A percentile compares a stretch with the other conserved stretches of the same genome.
These are phyloP conservation scores for Pulicaria dysenterica DNA, from an alignment of 129 eudicot genomes.

Conservation along the genomic window DNA sequence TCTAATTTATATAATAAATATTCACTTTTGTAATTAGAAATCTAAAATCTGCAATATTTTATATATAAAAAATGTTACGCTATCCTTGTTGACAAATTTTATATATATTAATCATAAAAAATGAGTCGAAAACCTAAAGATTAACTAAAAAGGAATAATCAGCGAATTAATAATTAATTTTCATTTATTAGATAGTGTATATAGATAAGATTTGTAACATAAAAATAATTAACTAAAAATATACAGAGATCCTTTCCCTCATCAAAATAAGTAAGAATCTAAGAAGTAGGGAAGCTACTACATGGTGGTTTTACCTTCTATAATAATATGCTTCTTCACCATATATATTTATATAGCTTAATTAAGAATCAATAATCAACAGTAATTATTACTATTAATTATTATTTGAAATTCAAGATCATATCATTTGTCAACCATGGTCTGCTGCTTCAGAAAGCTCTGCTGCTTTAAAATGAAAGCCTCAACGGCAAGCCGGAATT, in stretches of 20 bases:
- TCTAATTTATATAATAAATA: too few species aligned
- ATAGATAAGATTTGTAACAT: too few species aligned
- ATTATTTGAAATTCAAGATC: neutral
- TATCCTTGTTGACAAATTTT: too few species aligned
- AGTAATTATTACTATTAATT: neutral
- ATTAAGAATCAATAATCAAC: neutral
- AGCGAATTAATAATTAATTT: too few species aligned
- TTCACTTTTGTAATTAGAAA: too few species aligned
- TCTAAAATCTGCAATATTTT: too few species aligned
- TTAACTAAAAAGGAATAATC: too few species aligned
- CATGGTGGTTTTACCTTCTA: slow-evolving; percentile 6
- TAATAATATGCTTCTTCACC: slow-evolving; percentile 8
- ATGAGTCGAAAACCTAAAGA: too few species aligned
- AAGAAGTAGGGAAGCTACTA: neutral
- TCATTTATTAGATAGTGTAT: too few species aligned
- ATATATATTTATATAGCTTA: neutral
- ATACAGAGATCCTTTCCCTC: slow-evolving; percentile 12
- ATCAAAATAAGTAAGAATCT: slow-evolving; percentile 15
- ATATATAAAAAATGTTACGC: too few species aligned
- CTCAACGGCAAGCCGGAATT: slow-evolving; percentile 41
- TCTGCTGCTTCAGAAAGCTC: slow-evolving; percentile 34
- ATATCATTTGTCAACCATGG: slow-evolving; percentile 21
- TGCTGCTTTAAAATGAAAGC: slow-evolving; percentile 44
- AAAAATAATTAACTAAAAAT: neutral
- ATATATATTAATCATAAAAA: too few species aligned